phyloP scores from a whole-genome alignment of 78 protist genomes.

The Dictyostelium capitatum region DNA sequence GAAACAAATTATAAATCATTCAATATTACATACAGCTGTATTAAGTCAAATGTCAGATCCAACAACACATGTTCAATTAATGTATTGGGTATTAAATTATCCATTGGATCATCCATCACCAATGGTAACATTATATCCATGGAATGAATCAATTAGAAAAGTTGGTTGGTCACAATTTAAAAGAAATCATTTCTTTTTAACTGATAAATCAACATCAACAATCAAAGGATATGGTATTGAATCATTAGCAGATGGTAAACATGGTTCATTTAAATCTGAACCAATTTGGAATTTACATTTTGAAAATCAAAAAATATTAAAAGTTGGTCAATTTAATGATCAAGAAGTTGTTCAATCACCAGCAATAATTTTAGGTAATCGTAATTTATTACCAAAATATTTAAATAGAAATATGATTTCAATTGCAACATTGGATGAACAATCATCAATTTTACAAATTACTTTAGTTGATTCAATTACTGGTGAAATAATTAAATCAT shows the following conservation, averaged over 20 bases:
- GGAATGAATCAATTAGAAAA: conserved; percentile 9
- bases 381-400: conserved; percentile 60
- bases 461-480: conserved; percentile 24
- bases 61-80: background rate
- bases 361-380: conserved; percentile 54
- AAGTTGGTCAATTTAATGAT: background rate
- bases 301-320: background rate
- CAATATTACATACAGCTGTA: background rate
- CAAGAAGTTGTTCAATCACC: conserved; percentile 69
- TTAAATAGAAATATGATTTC: conserved; percentile 53
- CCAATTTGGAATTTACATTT: conserved; percentile 35
- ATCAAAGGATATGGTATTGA: conserved; percentile 52
- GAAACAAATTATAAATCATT: background rate
- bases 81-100: conserved; percentile 32
- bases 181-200: background rate
- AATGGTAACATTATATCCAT: conserved; percentile 24
- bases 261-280: conserved; percentile 20
- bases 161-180: background rate
- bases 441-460: background rate
- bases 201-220: background rate
- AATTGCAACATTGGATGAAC: conserved; percentile 9
- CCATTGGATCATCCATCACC: conserved; percentile 54
- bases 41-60: conserved; percentile 16
- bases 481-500: conserved; percentile 64
- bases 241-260: conserved; percentile 44